Evolutionary conservation across 2,329 filamentous ascomycete genomes (phyloP).

Genomic region (Monosporascus sp.): DNA sequence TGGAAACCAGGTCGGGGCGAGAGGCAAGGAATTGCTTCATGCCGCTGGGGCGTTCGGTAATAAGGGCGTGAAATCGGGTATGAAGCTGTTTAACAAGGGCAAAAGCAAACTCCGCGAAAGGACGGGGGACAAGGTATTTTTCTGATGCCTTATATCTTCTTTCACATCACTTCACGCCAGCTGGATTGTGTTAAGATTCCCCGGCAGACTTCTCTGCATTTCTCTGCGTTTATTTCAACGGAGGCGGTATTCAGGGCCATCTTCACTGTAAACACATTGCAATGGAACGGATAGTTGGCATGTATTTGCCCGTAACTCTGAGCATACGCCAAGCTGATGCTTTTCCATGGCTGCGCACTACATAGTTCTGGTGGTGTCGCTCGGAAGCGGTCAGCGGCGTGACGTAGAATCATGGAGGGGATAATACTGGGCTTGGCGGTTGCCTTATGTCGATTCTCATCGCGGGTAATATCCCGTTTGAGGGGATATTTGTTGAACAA

Average conservation of each 20-base stretch:
- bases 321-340: neutral
- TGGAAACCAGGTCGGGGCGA: conserved; percentile 64
- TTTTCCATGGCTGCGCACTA: neutral
- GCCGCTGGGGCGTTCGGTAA: conserved; percentile 85
- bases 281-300: neutral
- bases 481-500: neutral
- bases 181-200: conserved; percentile 1
- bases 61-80: conserved; percentile 84
- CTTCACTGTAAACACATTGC: neutral
- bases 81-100: conserved; percentile 85
- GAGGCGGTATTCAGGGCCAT: neutral
- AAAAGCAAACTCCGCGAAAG: conserved; percentile 69
- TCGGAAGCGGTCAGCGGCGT: neutral
- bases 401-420: neutral
- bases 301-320: neutral
- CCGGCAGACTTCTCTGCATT: conserved; percentile 1
- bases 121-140: conserved; percentile 83
- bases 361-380: neutral
- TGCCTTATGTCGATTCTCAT: neutral
- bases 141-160: conserved; percentile 42
- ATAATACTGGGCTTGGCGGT: neutral
- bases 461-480: neutral
- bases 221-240: neutral
- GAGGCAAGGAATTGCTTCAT: conserved; percentile 84
- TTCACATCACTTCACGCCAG: conserved; percentile 27